A percentile compares a stretch with the other conserved stretches of the same genome.
These are phyloP conservation scores for Phaseolus lunatus DNA, from an alignment of 306 rosid genomes.

Conservation along the genomic window DNA sequence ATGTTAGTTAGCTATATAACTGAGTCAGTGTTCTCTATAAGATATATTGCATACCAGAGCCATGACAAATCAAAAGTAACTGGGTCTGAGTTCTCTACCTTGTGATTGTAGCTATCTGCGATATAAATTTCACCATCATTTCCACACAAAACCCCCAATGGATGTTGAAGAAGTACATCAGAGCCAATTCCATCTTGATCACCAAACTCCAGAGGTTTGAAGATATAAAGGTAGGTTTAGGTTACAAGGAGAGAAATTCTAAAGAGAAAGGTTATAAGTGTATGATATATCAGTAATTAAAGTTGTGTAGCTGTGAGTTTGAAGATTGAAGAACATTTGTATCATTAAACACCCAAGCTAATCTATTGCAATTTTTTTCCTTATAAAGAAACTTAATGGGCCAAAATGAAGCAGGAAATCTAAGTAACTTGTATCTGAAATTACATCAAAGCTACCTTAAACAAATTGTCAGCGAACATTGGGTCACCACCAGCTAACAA, in stretches of 20 bases:
- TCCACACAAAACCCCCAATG: slow-evolving; percentile 76
- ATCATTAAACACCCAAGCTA: slow-evolving; percentile 18
- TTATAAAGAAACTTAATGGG: slow-evolving; percentile 18
- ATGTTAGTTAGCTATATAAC: no score
- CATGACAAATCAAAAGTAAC: slow-evolving; percentile 17
- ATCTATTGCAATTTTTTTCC: slow-evolving; percentile 1
- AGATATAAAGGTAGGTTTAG: slow-evolving; percentile 20
- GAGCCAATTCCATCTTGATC: slow-evolving; percentile 94
- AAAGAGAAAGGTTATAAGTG: slow-evolving; percentile 21
- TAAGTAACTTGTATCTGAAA: slow-evolving; percentile 29
- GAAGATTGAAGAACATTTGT: slow-evolving; percentile 17
- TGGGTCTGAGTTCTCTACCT: slow-evolving; percentile 60
- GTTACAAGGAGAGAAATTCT: slow-evolving; percentile 34
- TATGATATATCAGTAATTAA: slow-evolving; percentile 32
- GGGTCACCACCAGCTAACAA: slow-evolving; percentile 96
- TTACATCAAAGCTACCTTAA: slow-evolving; percentile 64
- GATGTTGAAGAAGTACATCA: slow-evolving; percentile 96
- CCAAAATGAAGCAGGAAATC: slow-evolving; percentile 6
- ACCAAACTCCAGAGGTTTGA: slow-evolving; percentile 75
- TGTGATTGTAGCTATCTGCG: slow-evolving; percentile 94
- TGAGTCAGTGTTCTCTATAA: slow-evolving; percentile 14
- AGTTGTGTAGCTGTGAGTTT: background rate
- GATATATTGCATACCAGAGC: slow-evolving; percentile 18
- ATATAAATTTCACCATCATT: slow-evolving; percentile 71
- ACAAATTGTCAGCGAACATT: slow-evolving; percentile 78